Evolutionary conservation across 2,329 filamentous ascomycete species (phyloP), one percentile per base, ranked within the genome.

Genomic region (Claviceps spartinae): DNA sequence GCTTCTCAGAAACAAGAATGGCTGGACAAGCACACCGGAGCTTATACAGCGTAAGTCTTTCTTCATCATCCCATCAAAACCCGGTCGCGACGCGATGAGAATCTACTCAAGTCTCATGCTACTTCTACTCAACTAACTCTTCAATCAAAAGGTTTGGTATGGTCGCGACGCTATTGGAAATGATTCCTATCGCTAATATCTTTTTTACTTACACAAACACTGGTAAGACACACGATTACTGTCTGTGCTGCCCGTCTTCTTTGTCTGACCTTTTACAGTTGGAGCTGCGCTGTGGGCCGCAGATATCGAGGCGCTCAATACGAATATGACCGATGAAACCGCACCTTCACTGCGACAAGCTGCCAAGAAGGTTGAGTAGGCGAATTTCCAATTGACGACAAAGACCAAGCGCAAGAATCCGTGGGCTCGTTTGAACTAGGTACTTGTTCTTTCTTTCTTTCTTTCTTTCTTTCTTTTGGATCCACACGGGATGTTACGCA

Each of bases 231-330:
- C 38, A 11, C 14, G 22, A 22, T 9, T 4, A 36, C 4, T 43
- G 18, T 22, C 20, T 20, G 9, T 13, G 11, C 22, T 36, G 18
- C 24, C 11, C 20, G 9, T 20, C 8, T 13, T 37, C 6, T 16
- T 37, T 11, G 2, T 41, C 18, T 13, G 8, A 43, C 14, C 7
- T 18, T 20, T 47, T 9, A 7, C 47, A 82, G 88, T 95, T 54
- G 91, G 89, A 7, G 91, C 90, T 51, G 91, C 91, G 7, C 71
- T 97, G n/a, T 96, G 89, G 89, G 90, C 91, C 42, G 86, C 88
- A 18, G 89, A 94, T 65, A 79, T 94, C 54, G 88, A 94, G 66
- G 65, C 68, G 30, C 73, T 74, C 59, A 69, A 72, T 52, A 72
- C 67, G 9, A 65, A 67, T 42, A 77, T 78, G 73, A 69, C 70